Evolutionary conservation across 306 rosid species (phyloP).

Genomic region (Delonix regia): DNA sequence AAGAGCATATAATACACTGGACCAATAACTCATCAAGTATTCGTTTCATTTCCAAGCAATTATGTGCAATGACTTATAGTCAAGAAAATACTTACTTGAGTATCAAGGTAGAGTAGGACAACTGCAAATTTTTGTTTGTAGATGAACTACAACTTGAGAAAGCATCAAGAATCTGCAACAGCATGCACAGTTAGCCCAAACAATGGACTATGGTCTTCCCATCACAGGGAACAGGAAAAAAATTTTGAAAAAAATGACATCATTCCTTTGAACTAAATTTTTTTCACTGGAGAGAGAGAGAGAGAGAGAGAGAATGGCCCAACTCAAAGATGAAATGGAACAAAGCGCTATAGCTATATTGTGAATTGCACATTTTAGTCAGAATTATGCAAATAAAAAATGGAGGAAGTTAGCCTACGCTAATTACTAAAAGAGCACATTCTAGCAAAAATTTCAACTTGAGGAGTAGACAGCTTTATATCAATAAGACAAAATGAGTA

Average conservation of each 20-base stretch:
- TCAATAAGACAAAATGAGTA: conserved; percentile 19
- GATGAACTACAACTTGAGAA: conserved; percentile 80
- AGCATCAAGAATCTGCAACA: conserved; percentile 84
- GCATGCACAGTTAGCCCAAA: conserved; percentile 23
- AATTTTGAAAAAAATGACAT: background rate
- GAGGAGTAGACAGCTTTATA: conserved; percentile 19
- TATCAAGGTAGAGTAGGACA: conserved; percentile 81
- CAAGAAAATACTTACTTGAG: conserved; percentile 73
- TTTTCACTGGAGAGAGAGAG: conserved; percentile 6
- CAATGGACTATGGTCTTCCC: conserved; percentile 4
- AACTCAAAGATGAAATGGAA: background rate
- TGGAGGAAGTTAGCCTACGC: background rate
- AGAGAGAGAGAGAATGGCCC: background rate
- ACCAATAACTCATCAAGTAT: conserved; percentile 12
- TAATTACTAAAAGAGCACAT: background rate
- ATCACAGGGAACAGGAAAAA: background rate
- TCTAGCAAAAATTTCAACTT: conserved; percentile 14
- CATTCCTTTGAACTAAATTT: background rate
- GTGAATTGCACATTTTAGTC: background rate
- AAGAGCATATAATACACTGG: background rate
- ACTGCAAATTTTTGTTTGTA: conserved; percentile 78
- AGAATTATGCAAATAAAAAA: conserved; percentile 6
- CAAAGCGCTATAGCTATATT: conserved; percentile 1
- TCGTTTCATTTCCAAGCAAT: conserved; percentile 17
- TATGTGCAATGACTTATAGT: background rate